Conservation (phyloP, 1,284 basidiomycete genomes). For the Porodaedalea pini region DNA sequence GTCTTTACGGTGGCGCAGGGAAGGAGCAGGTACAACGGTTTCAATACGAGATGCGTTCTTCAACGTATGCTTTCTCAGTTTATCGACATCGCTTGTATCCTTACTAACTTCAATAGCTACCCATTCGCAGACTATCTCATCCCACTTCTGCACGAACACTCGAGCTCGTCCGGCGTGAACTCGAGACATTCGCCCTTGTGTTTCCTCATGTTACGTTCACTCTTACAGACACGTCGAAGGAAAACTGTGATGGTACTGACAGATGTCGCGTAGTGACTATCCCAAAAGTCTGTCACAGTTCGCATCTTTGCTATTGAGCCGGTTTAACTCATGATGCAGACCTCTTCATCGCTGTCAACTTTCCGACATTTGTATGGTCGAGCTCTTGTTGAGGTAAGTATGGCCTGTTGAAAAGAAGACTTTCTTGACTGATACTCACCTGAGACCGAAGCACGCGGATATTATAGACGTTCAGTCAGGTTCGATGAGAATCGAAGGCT, state of each 20-base stretch:
- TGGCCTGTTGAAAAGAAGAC: not conserved
- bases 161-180: slow-evolving; percentile 62
- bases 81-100: slow-evolving; percentile 11
- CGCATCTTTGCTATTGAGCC: too few species aligned
- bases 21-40: slow-evolving; percentile 72
- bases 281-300: slow-evolving; percentile 63
- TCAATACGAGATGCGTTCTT: slow-evolving; percentile 83
- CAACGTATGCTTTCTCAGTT: slow-evolving; percentile 47
- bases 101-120: slow-evolving; percentile 48
- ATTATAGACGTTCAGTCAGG: slow-evolving; percentile 51
- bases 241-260: slow-evolving; percentile 32
- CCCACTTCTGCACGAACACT: slow-evolving; percentile 52
- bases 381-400: slow-evolving; percentile 58
- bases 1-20: slow-evolving; percentile 67
- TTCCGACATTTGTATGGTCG: slow-evolving; percentile 70
- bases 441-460: slow-evolving; percentile 52
- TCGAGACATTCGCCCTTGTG: slow-evolving; percentile 71
- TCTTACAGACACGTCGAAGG: slow-evolving; percentile 52
- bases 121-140: slow-evolving; percentile 72
- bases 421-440: not conserved
- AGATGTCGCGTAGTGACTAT: slow-evolving; percentile 52
- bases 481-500: slow-evolving; percentile 65
- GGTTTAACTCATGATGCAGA: too few species aligned
- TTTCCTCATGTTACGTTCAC: slow-evolving; percentile 69
- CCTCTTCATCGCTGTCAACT: slow-evolving; percentile 52